Evolutionary conservation across 2,329 filamentous ascomycete species (phyloP).

Genomic region (Colletotrichum spaethianum): DNA sequence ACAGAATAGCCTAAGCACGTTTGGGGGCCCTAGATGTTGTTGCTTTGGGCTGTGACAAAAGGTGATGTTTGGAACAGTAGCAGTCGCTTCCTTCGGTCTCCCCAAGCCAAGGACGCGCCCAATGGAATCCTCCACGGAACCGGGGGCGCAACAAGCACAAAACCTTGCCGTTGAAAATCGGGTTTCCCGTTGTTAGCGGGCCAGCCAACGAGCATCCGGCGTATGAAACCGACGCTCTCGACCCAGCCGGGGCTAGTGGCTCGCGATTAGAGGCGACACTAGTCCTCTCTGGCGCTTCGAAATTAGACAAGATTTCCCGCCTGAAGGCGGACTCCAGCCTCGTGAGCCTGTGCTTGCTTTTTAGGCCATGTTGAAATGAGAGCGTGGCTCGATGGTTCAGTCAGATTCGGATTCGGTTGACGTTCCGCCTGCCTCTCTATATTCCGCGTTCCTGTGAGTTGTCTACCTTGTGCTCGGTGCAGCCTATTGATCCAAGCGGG

Average conservation of each 20-base stretch:
- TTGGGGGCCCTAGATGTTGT: neutral
- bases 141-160: neutral
- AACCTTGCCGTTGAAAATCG: conserved; percentile 26
- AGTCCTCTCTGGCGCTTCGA: conserved; percentile 8
- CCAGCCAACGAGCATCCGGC: conserved; percentile 21
- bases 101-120: neutral
- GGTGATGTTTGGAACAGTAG: neutral
- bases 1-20: neutral
- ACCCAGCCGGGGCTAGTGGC: neutral
- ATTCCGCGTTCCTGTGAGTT: neutral
- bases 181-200: conserved; percentile 22
- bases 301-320: conserved; percentile 23
- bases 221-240: conserved; percentile 23
- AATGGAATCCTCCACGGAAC: conserved; percentile 22
- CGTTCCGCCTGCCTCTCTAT: neutral
- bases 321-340: conserved; percentile 29
- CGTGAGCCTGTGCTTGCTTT: conserved; percentile 18
- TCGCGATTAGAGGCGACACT: conserved; percentile 3
- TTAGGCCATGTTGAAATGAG: conserved; percentile 11
- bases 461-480: neutral
- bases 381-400: neutral
- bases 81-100: neutral
- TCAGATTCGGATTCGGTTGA: neutral
- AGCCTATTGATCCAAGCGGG: neutral
- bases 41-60: neutral